Evolutionary conservation across 805 yeast species (phyloP).

Genomic region (Sporopachydermia quercuum): DNA sequence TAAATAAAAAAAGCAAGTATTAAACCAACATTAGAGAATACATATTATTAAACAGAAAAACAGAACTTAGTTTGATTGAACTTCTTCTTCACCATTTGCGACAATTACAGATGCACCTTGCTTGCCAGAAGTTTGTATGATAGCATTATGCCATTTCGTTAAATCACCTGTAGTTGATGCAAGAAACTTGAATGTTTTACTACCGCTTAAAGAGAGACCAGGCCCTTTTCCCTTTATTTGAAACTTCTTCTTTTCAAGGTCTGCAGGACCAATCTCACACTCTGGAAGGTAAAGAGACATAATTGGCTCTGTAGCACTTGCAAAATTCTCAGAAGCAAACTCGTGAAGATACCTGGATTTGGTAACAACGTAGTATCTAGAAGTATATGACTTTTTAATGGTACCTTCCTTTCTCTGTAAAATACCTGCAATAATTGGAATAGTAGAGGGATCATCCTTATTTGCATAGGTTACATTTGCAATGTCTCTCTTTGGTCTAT

Average conservation of each 20-base stretch:
- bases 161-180: conserved; percentile 30
- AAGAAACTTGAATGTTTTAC: conserved; percentile 24
- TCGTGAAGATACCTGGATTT: conserved; percentile 30
- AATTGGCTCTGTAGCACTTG: conserved; percentile 30
- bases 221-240: conserved; percentile 29
- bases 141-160: conserved; percentile 29
- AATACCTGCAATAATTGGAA: conserved; percentile 33
- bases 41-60: too few species aligned
- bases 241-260: conserved; percentile 24
- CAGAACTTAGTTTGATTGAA: too few species aligned
- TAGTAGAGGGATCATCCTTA: conserved; percentile 23
- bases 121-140: conserved; percentile 6
- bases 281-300: conserved; percentile 33
- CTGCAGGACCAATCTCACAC: conserved; percentile 23
- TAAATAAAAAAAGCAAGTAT: too few species aligned
- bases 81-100: not conserved
- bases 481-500: conserved; percentile 23
- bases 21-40: too few species aligned
- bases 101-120: not conserved
- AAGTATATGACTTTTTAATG: conserved; percentile 25
- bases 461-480: conserved; percentile 23
- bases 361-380: conserved; percentile 31
- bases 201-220: conserved; percentile 16
- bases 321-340: conserved; percentile 28
- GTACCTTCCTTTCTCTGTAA: conserved; percentile 30